These are phyloP conservation scores for Alloteropsis semialata DNA, from an alignment of 176 grass and related monocot species.

Conservation along the genomic window DNA sequence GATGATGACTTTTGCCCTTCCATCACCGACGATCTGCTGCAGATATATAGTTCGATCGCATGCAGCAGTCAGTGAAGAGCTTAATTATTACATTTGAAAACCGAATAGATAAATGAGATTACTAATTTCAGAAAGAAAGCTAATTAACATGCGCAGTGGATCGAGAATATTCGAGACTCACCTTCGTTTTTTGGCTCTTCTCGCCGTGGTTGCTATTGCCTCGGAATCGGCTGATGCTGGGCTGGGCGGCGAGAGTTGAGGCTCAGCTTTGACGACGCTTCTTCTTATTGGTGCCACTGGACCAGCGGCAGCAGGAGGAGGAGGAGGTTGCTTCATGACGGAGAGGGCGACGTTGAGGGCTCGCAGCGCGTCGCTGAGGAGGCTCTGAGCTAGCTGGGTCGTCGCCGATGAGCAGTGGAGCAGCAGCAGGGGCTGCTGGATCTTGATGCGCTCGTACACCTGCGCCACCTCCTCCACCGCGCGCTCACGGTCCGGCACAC, in stretches of 20 bases:
- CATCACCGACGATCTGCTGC: background rate
- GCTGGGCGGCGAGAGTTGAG: background rate
- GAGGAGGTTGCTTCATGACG: background rate
- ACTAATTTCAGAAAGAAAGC: background rate
- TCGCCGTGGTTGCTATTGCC: background rate
- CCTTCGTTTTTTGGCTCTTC: constrained; percentile 6
- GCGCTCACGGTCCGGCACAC: background rate
- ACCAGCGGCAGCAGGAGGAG: no score
- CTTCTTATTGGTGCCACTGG: background rate
- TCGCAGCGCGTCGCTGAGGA: constrained; percentile 11
- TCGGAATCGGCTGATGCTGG: background rate
- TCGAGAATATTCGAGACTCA: no score
- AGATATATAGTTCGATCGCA: no score
- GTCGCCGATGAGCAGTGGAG: background rate
- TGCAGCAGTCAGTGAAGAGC: no score
- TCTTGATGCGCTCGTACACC: constrained; percentile 8
- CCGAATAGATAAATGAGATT: background rate
- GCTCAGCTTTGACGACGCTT: background rate
- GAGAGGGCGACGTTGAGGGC: constrained; percentile 30
- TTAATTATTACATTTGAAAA: no score
- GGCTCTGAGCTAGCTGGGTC: background rate
- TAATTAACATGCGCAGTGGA: no score
- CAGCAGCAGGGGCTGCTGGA: constrained; percentile 3
- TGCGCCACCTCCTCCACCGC: background rate
- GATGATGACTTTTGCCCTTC: background rate